A percentile compares a stretch with the other conserved stretches of the same genome.
Evolutionary conservation across 768 basidiomycete genomes (phyloP).

Genomic region (Arthromyces matolae): DNA sequence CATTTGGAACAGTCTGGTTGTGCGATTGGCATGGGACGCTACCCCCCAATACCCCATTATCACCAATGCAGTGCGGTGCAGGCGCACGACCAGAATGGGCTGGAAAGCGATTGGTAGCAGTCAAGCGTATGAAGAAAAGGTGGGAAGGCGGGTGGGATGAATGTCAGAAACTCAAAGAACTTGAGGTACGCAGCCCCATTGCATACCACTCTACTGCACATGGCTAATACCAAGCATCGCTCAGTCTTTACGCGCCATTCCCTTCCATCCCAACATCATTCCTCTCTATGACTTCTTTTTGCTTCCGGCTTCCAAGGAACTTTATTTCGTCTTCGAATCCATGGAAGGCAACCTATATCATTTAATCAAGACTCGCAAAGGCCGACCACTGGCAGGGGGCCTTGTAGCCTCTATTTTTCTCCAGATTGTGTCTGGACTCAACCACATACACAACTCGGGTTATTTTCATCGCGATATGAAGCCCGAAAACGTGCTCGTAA

Average conservation of each 20-base stretch:
- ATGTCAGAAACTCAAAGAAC: conserved; percentile 91
- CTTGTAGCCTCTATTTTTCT: conserved; percentile 92
- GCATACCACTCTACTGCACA: conserved; percentile 11
- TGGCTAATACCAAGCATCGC: conserved; percentile 16
- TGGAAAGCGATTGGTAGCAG: conserved; percentile 91
- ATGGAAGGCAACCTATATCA: conserved; percentile 99
- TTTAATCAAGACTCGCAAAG: conserved; percentile 95
- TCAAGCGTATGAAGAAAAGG: conserved; percentile 97
- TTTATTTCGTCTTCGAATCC: conserved; percentile 99
- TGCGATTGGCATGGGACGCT: conserved; percentile 98
- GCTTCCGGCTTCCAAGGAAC: conserved; percentile 90
- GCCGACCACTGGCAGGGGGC: conserved; percentile 93
- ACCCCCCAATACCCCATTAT: conserved; percentile 85
- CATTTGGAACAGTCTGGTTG: conserved; percentile 97
- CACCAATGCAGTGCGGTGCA: conserved; percentile 94
- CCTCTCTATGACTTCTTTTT: conserved; percentile 99
- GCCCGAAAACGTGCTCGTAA: conserved; percentile 97
- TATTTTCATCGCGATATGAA: conserved; percentile 99
- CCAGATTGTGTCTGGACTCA: conserved; percentile 85
- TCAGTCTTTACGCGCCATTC: conserved; percentile 93
- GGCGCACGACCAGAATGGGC: conserved; percentile 92
- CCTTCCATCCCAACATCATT: conserved; percentile 95
- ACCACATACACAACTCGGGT: conserved; percentile 88
- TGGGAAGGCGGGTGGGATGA: conserved; percentile 99
- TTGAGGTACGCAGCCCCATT: conserved; percentile 61